Conservation (phyloP, 495 filamentous ascomycete genomes). For the Friedmanniomyces simplex region DNA sequence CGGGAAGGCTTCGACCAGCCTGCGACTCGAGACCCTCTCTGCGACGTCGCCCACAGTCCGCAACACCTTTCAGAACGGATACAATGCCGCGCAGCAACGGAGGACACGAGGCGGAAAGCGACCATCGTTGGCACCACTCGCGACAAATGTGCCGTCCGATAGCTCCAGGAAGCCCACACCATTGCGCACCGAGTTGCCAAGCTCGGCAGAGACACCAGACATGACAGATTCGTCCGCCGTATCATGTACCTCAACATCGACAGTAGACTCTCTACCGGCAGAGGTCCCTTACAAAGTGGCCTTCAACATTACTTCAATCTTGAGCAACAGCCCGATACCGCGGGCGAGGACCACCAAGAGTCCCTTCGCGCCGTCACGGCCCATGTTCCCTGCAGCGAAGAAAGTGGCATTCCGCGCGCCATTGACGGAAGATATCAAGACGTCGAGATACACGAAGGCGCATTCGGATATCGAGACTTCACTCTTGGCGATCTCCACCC, state of each 20-base stretch:
- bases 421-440: conserved; percentile 48
- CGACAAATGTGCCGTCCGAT: conserved; percentile 27
- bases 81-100: conserved; percentile 55
- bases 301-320: conserved; percentile 30
- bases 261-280: conserved; percentile 6
- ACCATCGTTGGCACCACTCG: conserved; percentile 37
- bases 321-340: conserved; percentile 29
- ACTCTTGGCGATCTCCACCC: conserved; percentile 6
- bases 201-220: conserved; percentile 29
- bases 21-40: conserved; percentile 48
- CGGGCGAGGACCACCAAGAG: conserved; percentile 28
- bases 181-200: conserved; percentile 25
- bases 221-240: conserved; percentile 10
- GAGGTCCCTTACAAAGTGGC: conserved; percentile 29
- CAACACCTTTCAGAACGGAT: conserved; percentile 75
- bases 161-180: not conserved
- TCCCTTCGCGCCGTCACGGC: conserved; percentile 36
- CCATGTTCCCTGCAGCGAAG: conserved; percentile 49
- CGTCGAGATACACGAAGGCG: conserved; percentile 40
- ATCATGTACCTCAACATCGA: conserved; percentile 10
- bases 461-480: conserved; percentile 39
- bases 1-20: conserved; percentile 43
- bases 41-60: conserved; percentile 63
- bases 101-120: conserved; percentile 27
- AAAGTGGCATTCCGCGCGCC: conserved; percentile 43